These are phyloP conservation scores for Scutellospora calospora DNA, from an alignment of 371 early-diverging fungal genomes.

Conservation along the genomic window DNA sequence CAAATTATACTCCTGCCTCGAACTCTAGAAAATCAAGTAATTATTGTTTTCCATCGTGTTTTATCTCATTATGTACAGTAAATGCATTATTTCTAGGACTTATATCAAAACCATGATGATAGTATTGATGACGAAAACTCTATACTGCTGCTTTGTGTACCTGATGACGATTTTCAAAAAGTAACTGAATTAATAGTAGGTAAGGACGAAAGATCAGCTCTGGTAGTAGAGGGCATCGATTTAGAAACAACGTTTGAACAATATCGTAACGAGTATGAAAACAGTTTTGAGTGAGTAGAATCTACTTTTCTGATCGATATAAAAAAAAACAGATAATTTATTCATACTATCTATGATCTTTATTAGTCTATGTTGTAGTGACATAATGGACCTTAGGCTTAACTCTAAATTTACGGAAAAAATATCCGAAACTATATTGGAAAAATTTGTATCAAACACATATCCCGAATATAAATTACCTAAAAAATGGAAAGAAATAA, in stretches of 20 bases:
- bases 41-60: background rate
- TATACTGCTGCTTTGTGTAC: background rate
- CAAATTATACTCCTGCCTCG: background rate
- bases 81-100: background rate
- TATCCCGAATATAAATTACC: slow-evolving; percentile 35
- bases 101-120: background rate
- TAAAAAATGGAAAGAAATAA: slow-evolving; percentile 13
- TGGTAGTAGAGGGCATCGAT: slow-evolving; percentile 23
- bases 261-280: slow-evolving; percentile 32
- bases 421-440: slow-evolving; percentile 7
- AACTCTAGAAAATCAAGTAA: background rate
- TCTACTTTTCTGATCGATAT: slow-evolving; percentile 6
- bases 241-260: slow-evolving; percentile 35
- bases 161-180: slow-evolving; percentile 17
- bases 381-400: slow-evolving; percentile 38
- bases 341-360: background rate
- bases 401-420: slow-evolving; percentile 9
- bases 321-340: slow-evolving; percentile 23
- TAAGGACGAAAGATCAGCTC: slow-evolving; percentile 37
- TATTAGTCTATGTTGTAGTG: slow-evolving; percentile 33
- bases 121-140: background rate
- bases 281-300: slow-evolving; percentile 41
- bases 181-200: slow-evolving; percentile 37
- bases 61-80: background rate
- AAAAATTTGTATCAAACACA: slow-evolving; percentile 19